Conservation (phyloP, 1,139 yeast species). For the Lodderomyces oxycetoniae region DNA sequence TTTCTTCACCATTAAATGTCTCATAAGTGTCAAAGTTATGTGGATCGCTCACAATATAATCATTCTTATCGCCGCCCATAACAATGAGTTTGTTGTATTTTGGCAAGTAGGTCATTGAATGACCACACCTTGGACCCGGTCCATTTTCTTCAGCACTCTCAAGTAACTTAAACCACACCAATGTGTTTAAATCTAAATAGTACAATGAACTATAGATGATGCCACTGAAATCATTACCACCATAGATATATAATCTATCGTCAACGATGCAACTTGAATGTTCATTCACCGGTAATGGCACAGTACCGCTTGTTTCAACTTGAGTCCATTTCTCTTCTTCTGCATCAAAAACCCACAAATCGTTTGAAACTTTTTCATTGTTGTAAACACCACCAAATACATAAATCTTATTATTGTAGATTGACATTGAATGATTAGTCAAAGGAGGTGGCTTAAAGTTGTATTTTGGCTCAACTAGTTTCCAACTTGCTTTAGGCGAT, state of each 20-base stretch:
- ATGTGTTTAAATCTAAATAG: conserved; percentile 70
- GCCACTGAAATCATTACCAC: conserved; percentile 83
- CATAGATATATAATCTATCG: conserved; percentile 79
- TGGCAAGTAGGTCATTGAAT: conserved; percentile 71
- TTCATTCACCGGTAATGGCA: conserved; percentile 87
- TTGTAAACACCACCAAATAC: conserved; percentile 91
- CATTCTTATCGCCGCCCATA: conserved; percentile 89
- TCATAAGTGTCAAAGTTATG: conserved; percentile 44
- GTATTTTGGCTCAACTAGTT: conserved; percentile 53
- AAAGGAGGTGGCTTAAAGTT: conserved; percentile 78
- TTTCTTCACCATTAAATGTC: conserved; percentile 44
- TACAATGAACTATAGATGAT: conserved; percentile 62
- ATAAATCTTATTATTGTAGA: conserved; percentile 74
- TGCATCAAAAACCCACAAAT: conserved; percentile 82
- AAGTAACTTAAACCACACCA: conserved; percentile 68
- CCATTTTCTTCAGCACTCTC: conserved; percentile 33
- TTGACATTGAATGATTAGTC: conserved; percentile 86
- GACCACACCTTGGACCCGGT: conserved; percentile 94
- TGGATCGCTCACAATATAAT: conserved; percentile 41
- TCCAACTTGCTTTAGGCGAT: conserved; percentile 82
- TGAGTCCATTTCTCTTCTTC: conserved; percentile 61
- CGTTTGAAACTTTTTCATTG: conserved; percentile 68
- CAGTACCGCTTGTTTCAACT: conserved; percentile 46
- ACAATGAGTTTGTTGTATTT: conserved; percentile 66
- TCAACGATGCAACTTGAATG: conserved; percentile 82